phyloP scores from a whole-genome alignment of 164 flowering plant genomes.

The Chimonanthus salicifolius region DNA sequence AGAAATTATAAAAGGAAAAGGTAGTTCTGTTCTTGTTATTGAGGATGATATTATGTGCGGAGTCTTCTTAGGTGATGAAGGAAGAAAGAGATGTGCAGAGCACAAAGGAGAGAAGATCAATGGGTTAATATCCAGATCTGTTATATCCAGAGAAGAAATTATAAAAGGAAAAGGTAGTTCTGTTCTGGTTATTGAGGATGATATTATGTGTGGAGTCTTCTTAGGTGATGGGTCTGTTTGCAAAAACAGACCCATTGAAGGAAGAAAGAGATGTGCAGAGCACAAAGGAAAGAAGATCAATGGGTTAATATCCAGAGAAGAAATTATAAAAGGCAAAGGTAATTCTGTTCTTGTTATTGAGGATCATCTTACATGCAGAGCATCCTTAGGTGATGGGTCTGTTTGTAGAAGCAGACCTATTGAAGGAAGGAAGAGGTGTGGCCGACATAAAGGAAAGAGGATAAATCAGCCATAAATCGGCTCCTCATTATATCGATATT shows the following conservation, averaged over 20 bases:
- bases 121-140: background rate
- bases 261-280: constrained; percentile 38
- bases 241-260: constrained; percentile 21
- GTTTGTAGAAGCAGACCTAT: constrained; percentile 36
- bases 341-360: background rate
- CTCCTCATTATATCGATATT: background rate
- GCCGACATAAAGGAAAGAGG: constrained; percentile 40
- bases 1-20: background rate
- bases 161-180: background rate
- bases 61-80: too few species aligned
- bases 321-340: background rate
- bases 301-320: constrained; percentile 1
- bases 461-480: background rate
- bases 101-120: background rate
- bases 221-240: constrained; percentile 25
- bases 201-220: constrained; percentile 21
- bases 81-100: too few species aligned
- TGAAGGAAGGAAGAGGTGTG: constrained; percentile 49
- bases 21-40: background rate
- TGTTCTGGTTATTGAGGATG: background rate
- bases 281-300: constrained; percentile 19
- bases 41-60: too few species aligned
- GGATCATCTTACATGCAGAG: background rate
- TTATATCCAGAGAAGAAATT: background rate
- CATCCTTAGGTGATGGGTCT: constrained; percentile 17